Evolutionary conservation across 139 green algal genomes (phyloP), one percentile per base, ranked within the genome.

Genomic region (Gonium pectorale): DNA sequence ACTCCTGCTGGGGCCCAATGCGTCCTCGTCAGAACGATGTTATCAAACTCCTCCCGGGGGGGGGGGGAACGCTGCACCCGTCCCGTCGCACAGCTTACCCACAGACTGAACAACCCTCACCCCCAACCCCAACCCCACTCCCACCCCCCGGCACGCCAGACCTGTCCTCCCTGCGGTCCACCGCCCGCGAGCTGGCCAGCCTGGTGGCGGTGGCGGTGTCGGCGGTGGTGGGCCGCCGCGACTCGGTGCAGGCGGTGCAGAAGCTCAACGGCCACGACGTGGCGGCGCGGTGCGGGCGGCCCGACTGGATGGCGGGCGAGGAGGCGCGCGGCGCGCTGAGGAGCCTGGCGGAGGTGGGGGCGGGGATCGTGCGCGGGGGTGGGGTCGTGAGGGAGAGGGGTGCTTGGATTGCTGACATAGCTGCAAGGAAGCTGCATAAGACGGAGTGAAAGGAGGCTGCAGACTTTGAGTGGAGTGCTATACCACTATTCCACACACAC

Each of bases 281-380:
- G 51, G 70, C 66, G 40, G 71, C 6, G 9, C 73, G 72, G 40
- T 51, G 84, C 22, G 83, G 83, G 9, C 19, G 37, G 13, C 83
- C 83, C 51, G 66, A 72, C 38, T 88, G 83, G 83, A 73, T 88
- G 52, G 67, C 73, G 15, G 64, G 35, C 21, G 52, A 35, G 33
- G 49, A 24, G 5, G 59, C 52, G 22, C 51, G 83, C 17, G 49
- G 5, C 24, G 71, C 72, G 21, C 41, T 87, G 71, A 51, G 79
- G 19, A 7, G 40, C 40, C 60, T 87, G 49, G 82, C 72, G 8
- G 0, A n/a, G 82, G 82, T 87, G 73, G 73, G 43, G 24, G 43
- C 26, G 68, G 68, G 21, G 51, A 27, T n/a, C n/a, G 80, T 33
- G 44, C 54, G 62, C 26, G 63, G 38, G 75, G 26, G 11, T 11